Evolutionary conservation across 164 flowering plant genomes (phyloP), one percentile per base, ranked within the genome.

Genomic region (Pachysandra terminalis): DNA sequence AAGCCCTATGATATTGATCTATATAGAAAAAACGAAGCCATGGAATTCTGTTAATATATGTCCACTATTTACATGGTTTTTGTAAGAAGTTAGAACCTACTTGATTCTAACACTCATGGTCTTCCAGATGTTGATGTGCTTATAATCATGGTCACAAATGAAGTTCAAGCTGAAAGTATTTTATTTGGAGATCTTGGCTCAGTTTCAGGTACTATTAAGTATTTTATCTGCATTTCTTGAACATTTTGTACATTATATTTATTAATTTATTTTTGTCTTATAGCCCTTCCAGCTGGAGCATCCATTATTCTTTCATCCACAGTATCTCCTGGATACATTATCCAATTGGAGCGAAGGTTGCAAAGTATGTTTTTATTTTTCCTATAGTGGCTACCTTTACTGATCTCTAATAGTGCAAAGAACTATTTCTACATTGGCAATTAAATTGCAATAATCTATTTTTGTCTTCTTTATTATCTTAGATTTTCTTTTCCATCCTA

Each of bases 81-180:
- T 56, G 35, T 28, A 12, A 13, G 49, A 25, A 64, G 9, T 55
- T 45, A 49, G 24, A 56, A 22, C 49, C 15, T 56, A 63, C 41
- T 62, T 22, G 24, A 56, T 70, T 64, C 61, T 70, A 40, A 56
- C 14, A 53, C 12, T 59, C 73, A 59, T 53, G 22, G 61, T 69
- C 59, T 59, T 80, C 23, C 81, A 96, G 99, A 83, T 78, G 92
- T 84, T 28, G 97, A 93, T 73, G 90, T 87, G 68, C 89, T 96
- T 61, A 79, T 96, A 22, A 56, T 92, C 56, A 96, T 96, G 98
- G 99, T 96, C 64, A 83, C 97, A 70, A 96, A 96, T 83, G 99
- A 96, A 82, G 72, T 76, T 78, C 99, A 96, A 81, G 97, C 91
- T 19, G 96, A 91, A 72, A 81, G 88, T 80, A 95, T 85, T 72